These are phyloP conservation scores for Aspergillus vadensis DNA, from an alignment of 2,329 filamentous ascomycete species.

Conservation along the genomic window DNA sequence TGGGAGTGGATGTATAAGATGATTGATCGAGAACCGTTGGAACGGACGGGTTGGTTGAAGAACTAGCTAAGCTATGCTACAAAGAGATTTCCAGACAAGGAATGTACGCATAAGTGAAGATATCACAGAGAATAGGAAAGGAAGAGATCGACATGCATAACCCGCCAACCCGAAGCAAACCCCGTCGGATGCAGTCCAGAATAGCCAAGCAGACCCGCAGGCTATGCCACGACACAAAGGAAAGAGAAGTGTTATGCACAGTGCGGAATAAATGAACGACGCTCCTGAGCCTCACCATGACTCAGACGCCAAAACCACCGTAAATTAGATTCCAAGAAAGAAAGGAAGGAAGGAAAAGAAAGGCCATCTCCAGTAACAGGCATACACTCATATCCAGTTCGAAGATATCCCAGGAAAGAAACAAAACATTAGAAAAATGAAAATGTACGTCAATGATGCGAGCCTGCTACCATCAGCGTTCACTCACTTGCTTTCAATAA, in stretches of 20 bases:
- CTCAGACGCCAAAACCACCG: conserved; percentile 17
- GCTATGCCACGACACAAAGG: conserved; percentile 1
- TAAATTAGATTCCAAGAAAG: neutral
- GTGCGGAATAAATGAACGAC: conserved; percentile 9
- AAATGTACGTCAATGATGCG: neutral
- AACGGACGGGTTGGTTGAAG: conserved; percentile 34
- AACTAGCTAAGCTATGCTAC: conserved; percentile 32
- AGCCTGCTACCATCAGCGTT: conserved; percentile 6
- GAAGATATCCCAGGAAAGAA: conserved; percentile 8
- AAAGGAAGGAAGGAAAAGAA: conserved; percentile 15
- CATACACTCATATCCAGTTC: conserved; percentile 22
- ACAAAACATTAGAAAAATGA: neutral
- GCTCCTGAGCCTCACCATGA: conserved; percentile 15
- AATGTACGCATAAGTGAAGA: conserved; percentile 12
- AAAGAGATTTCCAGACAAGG: conserved; percentile 18
- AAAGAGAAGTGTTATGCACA: neutral
- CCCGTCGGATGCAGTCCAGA: conserved; percentile 12
- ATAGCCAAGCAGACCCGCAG: conserved; percentile 12
- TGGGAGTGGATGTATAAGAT: conserved; percentile 47
- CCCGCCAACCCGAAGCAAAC: conserved; percentile 4
- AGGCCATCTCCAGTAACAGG: conserved; percentile 17
- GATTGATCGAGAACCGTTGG: conserved; percentile 36
- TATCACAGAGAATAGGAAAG: conserved; percentile 8
- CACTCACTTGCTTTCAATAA: conserved; percentile 34
- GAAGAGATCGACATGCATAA: neutral